Evolutionary conservation across 2,329 filamentous ascomycete genomes (phyloP), one percentile per base, ranked within the genome.

Genomic region (Colletotrichum camelliae): DNA sequence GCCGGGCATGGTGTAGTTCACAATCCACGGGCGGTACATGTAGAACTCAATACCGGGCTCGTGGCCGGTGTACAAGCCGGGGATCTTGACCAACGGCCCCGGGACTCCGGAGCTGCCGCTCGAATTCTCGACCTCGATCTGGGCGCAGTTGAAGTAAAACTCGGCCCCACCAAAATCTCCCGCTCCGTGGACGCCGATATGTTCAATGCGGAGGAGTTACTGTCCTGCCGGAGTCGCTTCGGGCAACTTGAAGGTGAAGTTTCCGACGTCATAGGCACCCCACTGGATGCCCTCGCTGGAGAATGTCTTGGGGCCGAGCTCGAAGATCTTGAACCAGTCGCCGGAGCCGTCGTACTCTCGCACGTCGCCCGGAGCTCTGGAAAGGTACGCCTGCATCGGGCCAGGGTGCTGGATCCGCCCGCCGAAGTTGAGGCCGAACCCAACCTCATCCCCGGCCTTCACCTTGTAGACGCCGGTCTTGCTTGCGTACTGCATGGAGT

Each of bases 271-370:
- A 39, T 48, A 67, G 35, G 39, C 27, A 29, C 65, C 21, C 65
- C 65, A 67, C 39, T 48, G 24, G 27, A 35, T 57, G 12, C 31
- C 65, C 39, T 57, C 24, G 18, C 16, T 27, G 39, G 65, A 35
- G 43, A 55, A 67, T 21, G 43, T 21, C 37, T 67, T 39, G 18
- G 65, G 65, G 24, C 65, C 65, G 79, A 80, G 76, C 77, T 83
- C 79, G 74, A 82, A 80, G 35, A 80, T 78, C 78, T 82, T 82
- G 80, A 81, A 82, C 81, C 81, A 82, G 72, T 82, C 80, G 48
- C 80, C 78, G 12, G 76, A 78, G n/a, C 79, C 78, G 70, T 81
- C 79, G 74, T 80, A 67, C 21, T 67, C 39, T 16, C 65, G 65
- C 16, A 67, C 65, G 1, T 67, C 65, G 1, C 65, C 65, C 43